These are phyloP conservation scores for Strobilomyces echinocephalus DNA, from an alignment of 768 basidiomycete genomes.

Conservation along the genomic window DNA sequence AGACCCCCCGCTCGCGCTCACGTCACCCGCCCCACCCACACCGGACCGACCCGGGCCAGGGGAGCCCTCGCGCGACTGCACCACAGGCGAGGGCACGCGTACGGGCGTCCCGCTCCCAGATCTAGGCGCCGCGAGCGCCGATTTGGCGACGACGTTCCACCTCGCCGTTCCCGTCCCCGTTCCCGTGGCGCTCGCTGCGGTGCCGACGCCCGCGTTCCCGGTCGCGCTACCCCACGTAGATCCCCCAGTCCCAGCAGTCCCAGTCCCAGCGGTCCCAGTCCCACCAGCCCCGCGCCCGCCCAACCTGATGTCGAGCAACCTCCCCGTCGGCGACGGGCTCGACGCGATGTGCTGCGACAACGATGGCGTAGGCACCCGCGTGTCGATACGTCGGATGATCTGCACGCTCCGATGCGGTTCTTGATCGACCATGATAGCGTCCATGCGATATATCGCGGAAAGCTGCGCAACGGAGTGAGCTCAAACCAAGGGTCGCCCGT, in stretches of 20 bases:
- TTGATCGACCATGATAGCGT: constrained; percentile 83
- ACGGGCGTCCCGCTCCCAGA: constrained; percentile 6
- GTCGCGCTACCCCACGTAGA: not conserved
- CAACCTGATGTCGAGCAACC: constrained; percentile 52
- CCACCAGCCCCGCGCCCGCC: not conserved
- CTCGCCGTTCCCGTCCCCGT: not conserved
- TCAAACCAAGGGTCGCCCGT: not conserved
- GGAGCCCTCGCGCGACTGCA: constrained; percentile 7
- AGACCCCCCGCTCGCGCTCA: not conserved
- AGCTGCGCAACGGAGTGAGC: constrained; percentile 40
- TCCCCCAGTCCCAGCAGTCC: not conserved
- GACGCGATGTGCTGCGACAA: constrained; percentile 46
- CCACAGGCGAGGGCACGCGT: constrained; percentile 15
- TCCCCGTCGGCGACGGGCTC: constrained; percentile 47
- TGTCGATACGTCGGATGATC: constrained; percentile 76
- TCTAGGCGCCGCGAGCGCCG: constrained; percentile 4
- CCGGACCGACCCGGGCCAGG: constrained; percentile 4
- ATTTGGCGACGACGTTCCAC: constrained; percentile 21
- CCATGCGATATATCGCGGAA: constrained; percentile 75
- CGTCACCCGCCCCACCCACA: not conserved
- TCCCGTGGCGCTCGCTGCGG: too few species aligned
- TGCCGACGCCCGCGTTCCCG: not conserved
- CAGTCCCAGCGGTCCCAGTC: not conserved
- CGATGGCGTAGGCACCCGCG: constrained; percentile 67
- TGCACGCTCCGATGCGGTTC: constrained; percentile 87